Conservation (phyloP, 768 basidiomycete genomes). For the Rhodotorula paludigena region DNA sequence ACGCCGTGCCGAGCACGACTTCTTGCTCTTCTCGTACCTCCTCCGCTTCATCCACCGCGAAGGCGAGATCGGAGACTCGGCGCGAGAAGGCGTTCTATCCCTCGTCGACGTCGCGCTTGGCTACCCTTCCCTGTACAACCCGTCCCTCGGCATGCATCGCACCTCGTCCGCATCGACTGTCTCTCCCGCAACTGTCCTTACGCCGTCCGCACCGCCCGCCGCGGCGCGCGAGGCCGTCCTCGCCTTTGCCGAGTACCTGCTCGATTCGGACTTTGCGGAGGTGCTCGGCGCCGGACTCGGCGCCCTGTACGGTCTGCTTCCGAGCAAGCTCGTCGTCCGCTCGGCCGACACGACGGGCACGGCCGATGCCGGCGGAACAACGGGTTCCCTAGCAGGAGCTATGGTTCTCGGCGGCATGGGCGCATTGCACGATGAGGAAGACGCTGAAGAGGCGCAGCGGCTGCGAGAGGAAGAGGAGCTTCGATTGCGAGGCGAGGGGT, state of each 20-base stretch:
- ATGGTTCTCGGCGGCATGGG: conserved; percentile 71
- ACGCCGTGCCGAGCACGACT: conserved; percentile 78
- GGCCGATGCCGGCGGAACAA: conserved; percentile 49
- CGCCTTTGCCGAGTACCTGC: conserved; percentile 83
- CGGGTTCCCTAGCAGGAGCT: conserved; percentile 43
- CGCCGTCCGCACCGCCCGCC: not conserved
- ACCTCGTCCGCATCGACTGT: conserved; percentile 20
- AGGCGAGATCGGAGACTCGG: conserved; percentile 86
- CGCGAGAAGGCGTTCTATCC: conserved; percentile 84
- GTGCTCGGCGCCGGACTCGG: conserved; percentile 88
- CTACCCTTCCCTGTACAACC: conserved; percentile 6
- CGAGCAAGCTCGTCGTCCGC: conserved; percentile 71
- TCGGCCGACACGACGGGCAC: not conserved
- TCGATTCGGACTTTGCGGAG: conserved; percentile 97
- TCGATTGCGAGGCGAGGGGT: conserved; percentile 51
- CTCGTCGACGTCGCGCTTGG: conserved; percentile 89
- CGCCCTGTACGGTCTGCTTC: conserved; percentile 85
- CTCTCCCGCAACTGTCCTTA: conserved; percentile 13
- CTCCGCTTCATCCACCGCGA: conserved; percentile 92
- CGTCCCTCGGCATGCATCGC: conserved; percentile 2
- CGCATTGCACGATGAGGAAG: conserved; percentile 52
- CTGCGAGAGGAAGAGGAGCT: conserved; percentile 53
- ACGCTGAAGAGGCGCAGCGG: conserved; percentile 24
- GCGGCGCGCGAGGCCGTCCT: conserved; percentile 66
- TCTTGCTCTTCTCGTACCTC: conserved; percentile 89